phyloP scores from a whole-genome alignment of 2,329 filamentous ascomycete species.

The Clarireedia sp. region DNA sequence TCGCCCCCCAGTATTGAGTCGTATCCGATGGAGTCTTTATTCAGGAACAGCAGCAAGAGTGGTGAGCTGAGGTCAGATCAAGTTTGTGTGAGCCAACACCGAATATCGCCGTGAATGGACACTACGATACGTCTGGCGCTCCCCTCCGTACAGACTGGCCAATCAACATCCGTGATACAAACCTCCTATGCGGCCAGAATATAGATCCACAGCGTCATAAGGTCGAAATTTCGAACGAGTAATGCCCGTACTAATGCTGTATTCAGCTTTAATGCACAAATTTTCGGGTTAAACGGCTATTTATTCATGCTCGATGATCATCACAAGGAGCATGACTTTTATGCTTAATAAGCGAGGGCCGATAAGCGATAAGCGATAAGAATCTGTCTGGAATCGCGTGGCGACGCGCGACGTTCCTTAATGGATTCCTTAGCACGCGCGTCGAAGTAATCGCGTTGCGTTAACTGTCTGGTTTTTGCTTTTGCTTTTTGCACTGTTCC shows the following conservation, averaged over 20 bases:
- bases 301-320: neutral
- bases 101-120: too few relatives aligned
- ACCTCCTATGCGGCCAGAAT: too few relatives aligned
- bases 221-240: neutral
- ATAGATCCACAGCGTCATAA: neutral
- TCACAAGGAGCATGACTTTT: neutral
- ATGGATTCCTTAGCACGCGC: neutral
- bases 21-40: too few relatives aligned
- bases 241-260: neutral
- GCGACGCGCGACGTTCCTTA: neutral
- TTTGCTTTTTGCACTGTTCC: neutral
- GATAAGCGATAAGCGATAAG: neutral
- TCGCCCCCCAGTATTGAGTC: too few relatives aligned
- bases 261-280: neutral
- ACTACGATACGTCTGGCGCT: too few relatives aligned
- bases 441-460: neutral
- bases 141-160: too few relatives aligned
- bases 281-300: neutral
- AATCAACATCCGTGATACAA: too few relatives aligned
- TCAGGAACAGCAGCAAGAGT: too few relatives aligned
- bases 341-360: neutral
- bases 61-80: too few relatives aligned
- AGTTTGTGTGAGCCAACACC: too few relatives aligned
- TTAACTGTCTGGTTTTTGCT: neutral
- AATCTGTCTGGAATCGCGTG: neutral